Evolutionary conservation across 352 stramenopile species (phyloP).

Genomic region (Peronosclerospora sorghi): DNA sequence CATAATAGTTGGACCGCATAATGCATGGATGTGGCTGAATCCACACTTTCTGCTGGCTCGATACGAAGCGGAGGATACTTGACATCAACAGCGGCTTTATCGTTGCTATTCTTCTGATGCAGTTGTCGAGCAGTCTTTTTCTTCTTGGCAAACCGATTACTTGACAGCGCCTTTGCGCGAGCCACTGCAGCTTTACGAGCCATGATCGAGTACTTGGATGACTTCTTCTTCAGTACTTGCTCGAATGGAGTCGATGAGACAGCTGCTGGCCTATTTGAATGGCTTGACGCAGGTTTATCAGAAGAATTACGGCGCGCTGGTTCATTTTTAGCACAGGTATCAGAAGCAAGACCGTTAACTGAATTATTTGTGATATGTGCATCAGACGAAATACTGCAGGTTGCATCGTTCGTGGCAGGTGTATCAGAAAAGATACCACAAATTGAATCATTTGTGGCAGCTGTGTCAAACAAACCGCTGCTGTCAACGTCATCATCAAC

Average conservation of each 20-base stretch:
- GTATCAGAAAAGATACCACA: no score
- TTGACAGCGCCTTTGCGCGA: slow-evolving; percentile 35
- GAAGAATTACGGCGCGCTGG: slow-evolving; percentile 5
- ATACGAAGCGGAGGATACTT: slow-evolving; percentile 67
- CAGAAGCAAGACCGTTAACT: no score
- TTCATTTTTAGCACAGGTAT: no score
- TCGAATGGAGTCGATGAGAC: slow-evolving; percentile 8
- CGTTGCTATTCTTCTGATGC: slow-evolving; percentile 32
- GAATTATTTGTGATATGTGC: no score
- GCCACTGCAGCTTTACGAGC: slow-evolving; percentile 51
- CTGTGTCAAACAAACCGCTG: background rate
- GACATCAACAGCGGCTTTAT: slow-evolving; percentile 22
- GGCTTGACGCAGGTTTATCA: slow-evolving; percentile 7
- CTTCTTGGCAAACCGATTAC: slow-evolving; percentile 31
- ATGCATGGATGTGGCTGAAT: slow-evolving; percentile 37
- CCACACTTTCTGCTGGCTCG: slow-evolving; percentile 43
- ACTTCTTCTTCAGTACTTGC: slow-evolving; percentile 11
- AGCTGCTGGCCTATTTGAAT: slow-evolving; percentile 7
- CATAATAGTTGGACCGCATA: slow-evolving; percentile 55
- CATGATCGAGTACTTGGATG: slow-evolving; percentile 49
- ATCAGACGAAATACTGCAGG: no score
- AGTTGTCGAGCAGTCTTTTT: slow-evolving; percentile 25
- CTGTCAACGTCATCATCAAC: slow-evolving; percentile 25
- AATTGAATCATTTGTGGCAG: no score
- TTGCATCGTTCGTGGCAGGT: no score